Base-by-base conservation (phyloP, 2,329 filamentous ascomycete species). In the Gaeumannomyces tritici region DNA sequence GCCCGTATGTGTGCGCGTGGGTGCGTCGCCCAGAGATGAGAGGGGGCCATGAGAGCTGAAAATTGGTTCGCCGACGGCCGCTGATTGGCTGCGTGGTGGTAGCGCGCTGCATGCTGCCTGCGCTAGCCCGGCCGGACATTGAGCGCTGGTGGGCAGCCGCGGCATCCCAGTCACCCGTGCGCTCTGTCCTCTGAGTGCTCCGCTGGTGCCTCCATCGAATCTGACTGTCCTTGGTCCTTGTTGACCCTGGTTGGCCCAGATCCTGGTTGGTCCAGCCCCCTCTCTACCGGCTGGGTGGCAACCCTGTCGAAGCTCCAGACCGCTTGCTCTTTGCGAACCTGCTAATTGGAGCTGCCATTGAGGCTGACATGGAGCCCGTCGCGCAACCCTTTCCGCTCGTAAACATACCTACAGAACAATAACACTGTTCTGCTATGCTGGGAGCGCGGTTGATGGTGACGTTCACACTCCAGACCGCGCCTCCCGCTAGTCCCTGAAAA, bases 371-470 rank as follows among this genome's bases (percentile, higher is more conserved):
- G n/a, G n/a, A 61, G 59, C 35, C 42, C 55, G 59, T 15, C 47
- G 51, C 55, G 60, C 60, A 56, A 55, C 28, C 60, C n/a, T 56
- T 47, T 57, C 56, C 33, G 57, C 47, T 59, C 61, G 35, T 62
- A 62, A 62, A 62, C 61, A 62, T 59, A 47, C 61, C 59, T 59
- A 47, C 27, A 54, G 55, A 9, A 21, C 42, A n/a, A 54, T 11
- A 27, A 60, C 35, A 28, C 26, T 47, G 42, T 51, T 47, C 33
- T 54, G 58, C 27, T 26, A 28, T 51, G 35, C 31, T 21, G 58
- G 26, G 9, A 51, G 9, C 21, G 18, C 42, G n/a, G 42, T 18
- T 51, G 42, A 51, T 24, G 42, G 42, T 51, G 42, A 51, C 42
- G 21, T 24, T 7, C n/a, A n/a, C 8, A 24, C 7, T n/a, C 21